Base-by-base conservation (phyloP, 257 asterid species). In the Solanum pinnatisectum region DNA sequence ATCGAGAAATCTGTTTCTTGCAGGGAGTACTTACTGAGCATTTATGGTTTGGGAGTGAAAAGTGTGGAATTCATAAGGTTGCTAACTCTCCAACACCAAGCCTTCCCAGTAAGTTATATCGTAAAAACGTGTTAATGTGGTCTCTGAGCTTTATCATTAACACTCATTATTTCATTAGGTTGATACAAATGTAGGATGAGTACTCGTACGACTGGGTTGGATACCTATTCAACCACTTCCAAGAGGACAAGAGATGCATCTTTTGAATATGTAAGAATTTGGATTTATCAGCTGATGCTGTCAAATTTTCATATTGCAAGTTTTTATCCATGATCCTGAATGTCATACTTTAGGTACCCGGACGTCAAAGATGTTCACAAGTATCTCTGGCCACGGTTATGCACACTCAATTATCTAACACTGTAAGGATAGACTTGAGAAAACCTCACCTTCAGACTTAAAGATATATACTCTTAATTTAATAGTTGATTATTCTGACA, bases 1-100 rank as follows among this genome's bases (percentile, higher is more conserved):
- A 82, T 18, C 32, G 39, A 82, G 20, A 52, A 33, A 49, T 30
- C 70, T 49, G 32, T 49, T 32, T 49, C 44, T 49, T 82, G n/a
- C 49, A 95, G 98, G 94, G 92, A 91, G 11, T 95, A 89, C 90
- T 88, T 96, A 22, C 49, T 90, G 88, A 93, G 95, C 88, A 70
- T 94, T 27, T 4, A 40, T 1, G 96, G 98, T 8, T 85, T 96
- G 49, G 96, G 94, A 16, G 44, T 94, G 89, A 95, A 95, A 90
- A 95, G 98, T 73, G 91, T 88, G 4, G 98, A 94, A 90, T 96
- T 98, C 16, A 88, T 95, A 87, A 86, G 94, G 85, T 95, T 96
- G 79, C 90, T 96, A 90, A 35, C 90, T 2, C 96, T 94, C 77
- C 92, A 88, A 30, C 93, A 91, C 33, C 91, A 84, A 33, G 94